phyloP scores from a whole-genome alignment of 148 eudicot genomes.

The Rhododendron simsii region DNA sequence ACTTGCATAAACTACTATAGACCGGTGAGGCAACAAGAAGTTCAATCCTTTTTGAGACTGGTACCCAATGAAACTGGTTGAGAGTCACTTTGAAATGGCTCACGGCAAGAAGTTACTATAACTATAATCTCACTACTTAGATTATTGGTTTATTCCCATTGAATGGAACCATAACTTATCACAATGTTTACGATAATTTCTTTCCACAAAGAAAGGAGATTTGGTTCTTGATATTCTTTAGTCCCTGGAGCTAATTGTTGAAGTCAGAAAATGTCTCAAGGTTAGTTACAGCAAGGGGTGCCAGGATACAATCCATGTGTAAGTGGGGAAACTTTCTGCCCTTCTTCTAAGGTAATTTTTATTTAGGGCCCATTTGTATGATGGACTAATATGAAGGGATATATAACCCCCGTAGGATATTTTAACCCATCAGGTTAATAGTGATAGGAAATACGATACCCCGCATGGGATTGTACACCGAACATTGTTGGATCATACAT shows the following conservation, averaged over 20 bases:
- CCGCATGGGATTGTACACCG: neutral
- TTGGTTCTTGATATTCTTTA: neutral
- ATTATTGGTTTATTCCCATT: neutral
- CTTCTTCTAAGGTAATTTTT: neutral
- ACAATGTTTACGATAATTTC: neutral
- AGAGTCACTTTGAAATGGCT: constrained; percentile 1
- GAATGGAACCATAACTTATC: neutral
- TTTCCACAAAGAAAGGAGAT: neutral
- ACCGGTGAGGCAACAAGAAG: neutral
- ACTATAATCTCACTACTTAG: neutral
- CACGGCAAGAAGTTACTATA: neutral
- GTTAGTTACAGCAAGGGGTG: neutral
- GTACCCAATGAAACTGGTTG: neutral
- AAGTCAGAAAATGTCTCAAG: neutral
- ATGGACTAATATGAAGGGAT: neutral
- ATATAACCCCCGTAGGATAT: neutral
- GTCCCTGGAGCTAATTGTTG: neutral
- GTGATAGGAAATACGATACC: neutral
- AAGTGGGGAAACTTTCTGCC: neutral
- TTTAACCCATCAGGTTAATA: neutral
- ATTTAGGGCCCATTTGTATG: neutral
- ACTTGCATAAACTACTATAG: neutral
- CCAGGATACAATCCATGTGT: neutral
- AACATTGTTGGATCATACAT: neutral
- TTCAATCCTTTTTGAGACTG: neutral